phyloP scores from a whole-genome alignment of 2,329 filamentous ascomycete species.

The Penicillium sp. region DNA sequence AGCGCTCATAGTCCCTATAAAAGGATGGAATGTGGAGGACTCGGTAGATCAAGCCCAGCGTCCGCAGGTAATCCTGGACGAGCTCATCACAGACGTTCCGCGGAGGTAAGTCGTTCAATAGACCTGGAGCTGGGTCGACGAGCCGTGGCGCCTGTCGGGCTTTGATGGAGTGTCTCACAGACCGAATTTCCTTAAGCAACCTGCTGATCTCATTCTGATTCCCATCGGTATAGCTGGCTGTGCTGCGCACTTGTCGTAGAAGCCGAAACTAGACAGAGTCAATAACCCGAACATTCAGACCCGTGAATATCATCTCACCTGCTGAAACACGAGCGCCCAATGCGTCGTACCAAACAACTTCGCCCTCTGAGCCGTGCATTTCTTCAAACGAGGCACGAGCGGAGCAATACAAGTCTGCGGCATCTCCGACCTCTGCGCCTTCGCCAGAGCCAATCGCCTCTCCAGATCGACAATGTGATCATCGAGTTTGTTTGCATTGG shows the following conservation, averaged over 20 bases:
- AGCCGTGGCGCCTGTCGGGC: conserved; percentile 12
- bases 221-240: conserved; percentile 4
- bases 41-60: conserved; percentile 33
- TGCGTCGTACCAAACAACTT: conserved; percentile 18
- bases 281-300: not conserved
- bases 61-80: conserved; percentile 25
- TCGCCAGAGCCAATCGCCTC: not conserved
- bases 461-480: not conserved
- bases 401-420: conserved; percentile 13
- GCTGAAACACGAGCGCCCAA: conserved; percentile 15
- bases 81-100: conserved; percentile 22
- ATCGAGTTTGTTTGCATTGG: not conserved
- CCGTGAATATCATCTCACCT: conserved; percentile 3
- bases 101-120: conserved; percentile 20
- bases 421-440: not conserved
- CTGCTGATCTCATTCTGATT: conserved; percentile 13
- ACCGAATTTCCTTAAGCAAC: conserved; percentile 16
- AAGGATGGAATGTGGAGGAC: conserved; percentile 38
- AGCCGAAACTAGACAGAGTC: conserved; percentile 8
- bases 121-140: conserved; percentile 20
- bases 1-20: conserved; percentile 29
- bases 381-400: conserved; percentile 10
- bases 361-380: not conserved
- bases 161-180: conserved; percentile 23
- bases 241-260: conserved; percentile 11